phyloP scores from a whole-genome alignment of 805 yeast genomes.

The Kluyveromyces lactis region DNA sequence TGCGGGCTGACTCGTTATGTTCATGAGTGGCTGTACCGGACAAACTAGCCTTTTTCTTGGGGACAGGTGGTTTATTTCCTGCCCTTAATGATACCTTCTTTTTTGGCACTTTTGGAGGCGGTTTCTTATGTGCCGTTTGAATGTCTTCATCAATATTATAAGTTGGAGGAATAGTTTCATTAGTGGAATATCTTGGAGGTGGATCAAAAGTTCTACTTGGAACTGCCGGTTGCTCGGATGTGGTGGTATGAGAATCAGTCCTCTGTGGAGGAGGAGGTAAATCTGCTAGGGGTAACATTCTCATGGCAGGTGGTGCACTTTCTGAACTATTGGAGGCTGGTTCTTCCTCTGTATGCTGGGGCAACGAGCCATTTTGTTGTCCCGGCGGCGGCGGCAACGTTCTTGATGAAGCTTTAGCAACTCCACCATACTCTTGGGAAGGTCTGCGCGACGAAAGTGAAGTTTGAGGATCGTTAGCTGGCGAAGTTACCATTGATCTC shows the following conservation, averaged over 20 bases:
- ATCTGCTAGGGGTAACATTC: neutral
- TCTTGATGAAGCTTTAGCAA: too few species aligned
- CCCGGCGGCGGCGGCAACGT: too few species aligned
- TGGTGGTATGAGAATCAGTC: neutral
- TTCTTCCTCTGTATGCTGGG: too few species aligned
- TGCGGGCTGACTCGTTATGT: neutral
- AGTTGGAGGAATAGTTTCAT: neutral
- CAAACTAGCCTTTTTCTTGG: conserved; percentile 8
- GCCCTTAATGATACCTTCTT: conserved; percentile 12
- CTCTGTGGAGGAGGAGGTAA: neutral
- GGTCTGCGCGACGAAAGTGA: too few species aligned
- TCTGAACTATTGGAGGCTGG: too few species aligned
- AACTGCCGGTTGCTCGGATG: neutral
- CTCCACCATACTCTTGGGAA: too few species aligned
- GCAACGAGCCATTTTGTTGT: too few species aligned
- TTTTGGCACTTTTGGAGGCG: conserved; percentile 16
- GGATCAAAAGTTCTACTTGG: conserved; percentile 1
- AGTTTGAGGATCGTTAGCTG: too few species aligned
- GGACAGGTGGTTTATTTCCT: conserved; percentile 11
- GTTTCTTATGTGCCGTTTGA: conserved; percentile 6
- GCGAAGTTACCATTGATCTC: too few species aligned
- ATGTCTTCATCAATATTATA: neutral
- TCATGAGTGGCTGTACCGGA: conserved; percentile 1
- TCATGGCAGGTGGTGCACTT: neutral
- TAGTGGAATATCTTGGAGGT: conserved; percentile 1